Evolutionary conservation across 2,329 filamentous ascomycete genomes (phyloP), one percentile per base, ranked within the genome.

Genomic region (Biscogniauxia marginata): DNA sequence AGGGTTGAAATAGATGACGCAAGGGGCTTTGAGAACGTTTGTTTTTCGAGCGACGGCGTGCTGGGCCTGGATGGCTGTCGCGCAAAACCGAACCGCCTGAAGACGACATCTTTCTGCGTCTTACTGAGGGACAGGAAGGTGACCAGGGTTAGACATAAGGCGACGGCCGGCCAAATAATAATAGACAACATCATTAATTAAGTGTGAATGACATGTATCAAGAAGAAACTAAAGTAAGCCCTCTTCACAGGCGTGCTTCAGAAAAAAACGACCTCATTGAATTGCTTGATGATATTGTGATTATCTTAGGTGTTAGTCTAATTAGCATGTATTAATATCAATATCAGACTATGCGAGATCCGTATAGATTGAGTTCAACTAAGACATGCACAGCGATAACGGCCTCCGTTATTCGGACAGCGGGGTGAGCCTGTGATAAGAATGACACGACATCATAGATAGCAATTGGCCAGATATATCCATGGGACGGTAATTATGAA

Each of bases 41-140:
- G 61, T 47, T 68, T 66, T 55, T 69, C 65, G 4, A 67, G 56
- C 20, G 46, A 48, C 18, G 64, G 63, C 2, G 63, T 69, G 43
- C 55, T 63, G 5, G 63, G 61, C 18, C 60, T 60, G 8, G 50
- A 57, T 18, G 55, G 43, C 43, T 20, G 46, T 19, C 53, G 49
- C n/a, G 52, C 24, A 23, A 65, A 52, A n/a, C 65, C 60, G 21
- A 65, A 50, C 23, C 61, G 63, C 48, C 53, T 57, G n/a, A 62
- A 47, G 1, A 63, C 55, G 23, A 57, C 59, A 61, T 63, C 39
- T 43, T 60, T 62, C 24, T 56, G 60, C 4, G 54, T 23, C 30
- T 51, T 55, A 8, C 43, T 60, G 1, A 68, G 51, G 3, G 58
- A 19, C 1, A 68, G 24, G 49, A 67, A 64, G 13, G 57, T 57